Conservation (phyloP, 805 yeast species). For the Lachancea sp. region DNA sequence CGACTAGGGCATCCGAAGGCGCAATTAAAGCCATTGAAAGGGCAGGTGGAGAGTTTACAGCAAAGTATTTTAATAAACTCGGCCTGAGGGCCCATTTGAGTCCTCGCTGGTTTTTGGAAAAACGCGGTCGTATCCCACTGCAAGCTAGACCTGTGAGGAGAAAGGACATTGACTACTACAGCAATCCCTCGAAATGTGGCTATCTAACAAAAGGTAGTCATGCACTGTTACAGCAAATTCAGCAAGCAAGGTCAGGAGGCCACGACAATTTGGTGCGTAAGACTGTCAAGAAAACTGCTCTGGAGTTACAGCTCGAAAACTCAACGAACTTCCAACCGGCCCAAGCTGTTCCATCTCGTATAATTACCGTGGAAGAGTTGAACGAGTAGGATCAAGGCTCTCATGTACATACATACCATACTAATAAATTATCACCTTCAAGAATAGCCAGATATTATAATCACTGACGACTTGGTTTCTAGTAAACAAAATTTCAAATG, state of each 20-base stretch:
- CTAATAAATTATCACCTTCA: too few species aligned
- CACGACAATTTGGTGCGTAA: slow-evolving; percentile 17
- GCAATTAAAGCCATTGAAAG: slow-evolving; percentile 71
- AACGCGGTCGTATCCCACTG: slow-evolving; percentile 74
- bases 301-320: slow-evolving; percentile 29
- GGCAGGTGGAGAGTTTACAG: slow-evolving; percentile 67
- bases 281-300: slow-evolving; percentile 30
- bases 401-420: slow-evolving; percentile 2
- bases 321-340: slow-evolving; percentile 10
- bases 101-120: slow-evolving; percentile 63
- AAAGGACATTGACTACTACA: slow-evolving; percentile 74
- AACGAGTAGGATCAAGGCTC: slow-evolving; percentile 1
- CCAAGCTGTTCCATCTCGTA: slow-evolving; percentile 18
- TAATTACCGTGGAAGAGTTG: slow-evolving; percentile 13
- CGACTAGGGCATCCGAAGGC: slow-evolving; percentile 66
- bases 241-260: slow-evolving; percentile 20
- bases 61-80: slow-evolving; percentile 61
- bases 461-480: not conserved
- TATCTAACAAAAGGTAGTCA: slow-evolving; percentile 47
- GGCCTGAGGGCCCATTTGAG: slow-evolving; percentile 69
- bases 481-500: not conserved
- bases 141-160: slow-evolving; percentile 80
- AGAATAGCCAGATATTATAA: too few species aligned
- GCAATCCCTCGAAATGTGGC: slow-evolving; percentile 67
- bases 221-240: slow-evolving; percentile 23